Evolutionary conservation across 306 rosid genomes (phyloP).

Genomic region (Medicago lupulina): DNA sequence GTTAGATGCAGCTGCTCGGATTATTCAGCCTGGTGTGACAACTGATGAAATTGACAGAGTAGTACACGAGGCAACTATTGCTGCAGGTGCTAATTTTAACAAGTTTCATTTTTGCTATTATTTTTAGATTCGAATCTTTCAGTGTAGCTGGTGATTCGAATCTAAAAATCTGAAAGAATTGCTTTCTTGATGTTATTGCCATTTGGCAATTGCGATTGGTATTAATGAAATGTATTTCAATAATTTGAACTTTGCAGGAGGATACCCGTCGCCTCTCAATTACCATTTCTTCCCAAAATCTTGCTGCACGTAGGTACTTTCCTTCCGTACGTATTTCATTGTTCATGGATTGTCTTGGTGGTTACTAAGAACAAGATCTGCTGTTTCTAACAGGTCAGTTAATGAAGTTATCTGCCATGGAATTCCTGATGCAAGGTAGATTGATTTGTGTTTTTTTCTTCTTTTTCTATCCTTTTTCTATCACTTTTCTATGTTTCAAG

Average conservation of each 20-base stretch:
- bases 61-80: slow-evolving; percentile 90
- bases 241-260: slow-evolving; percentile 62
- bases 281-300: slow-evolving; percentile 96
- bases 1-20: slow-evolving; percentile 89
- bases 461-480: background rate
- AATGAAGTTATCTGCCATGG: slow-evolving; percentile 99
- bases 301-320: slow-evolving; percentile 98
- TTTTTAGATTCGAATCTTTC: too few species aligned
- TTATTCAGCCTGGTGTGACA: slow-evolving; percentile 84
- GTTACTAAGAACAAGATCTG: slow-evolving; percentile 32
- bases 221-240: background rate
- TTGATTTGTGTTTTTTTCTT: background rate
- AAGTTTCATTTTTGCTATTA: slow-evolving; percentile 7
- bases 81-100: slow-evolving; percentile 65
- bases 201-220: slow-evolving; percentile 4
- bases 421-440: slow-evolving; percentile 95
- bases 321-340: slow-evolving; percentile 42
- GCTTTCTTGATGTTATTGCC: slow-evolving; percentile 34
- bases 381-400: slow-evolving; percentile 73
- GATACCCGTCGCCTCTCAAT: slow-evolving; percentile 95
- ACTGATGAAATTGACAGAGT: slow-evolving; percentile 95
- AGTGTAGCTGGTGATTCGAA: too few species aligned
- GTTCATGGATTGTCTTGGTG: slow-evolving; percentile 21
- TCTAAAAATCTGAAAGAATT: too few species aligned
- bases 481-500: slow-evolving; percentile 1